Percentiles rank a stretch among this genome's conserved stretches.
Evolutionary conservation across 2,329 filamentous ascomycete genomes (phyloP).

Genomic region (Cryphonectria radicalis): DNA sequence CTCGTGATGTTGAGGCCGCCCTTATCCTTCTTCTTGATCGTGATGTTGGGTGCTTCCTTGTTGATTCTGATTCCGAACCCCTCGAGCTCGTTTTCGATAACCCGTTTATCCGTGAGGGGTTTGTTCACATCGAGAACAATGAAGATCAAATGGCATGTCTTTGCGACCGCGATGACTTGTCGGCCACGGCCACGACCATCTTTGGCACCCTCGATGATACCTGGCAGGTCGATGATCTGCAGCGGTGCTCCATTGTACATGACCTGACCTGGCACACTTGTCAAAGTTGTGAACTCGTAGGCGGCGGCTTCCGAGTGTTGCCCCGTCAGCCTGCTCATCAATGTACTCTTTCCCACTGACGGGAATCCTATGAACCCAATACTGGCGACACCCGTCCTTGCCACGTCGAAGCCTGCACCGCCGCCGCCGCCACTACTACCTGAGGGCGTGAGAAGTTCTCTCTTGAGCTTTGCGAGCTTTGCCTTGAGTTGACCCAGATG

Average conservation of each 20-base stretch:
- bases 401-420: constrained; percentile 93
- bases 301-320: constrained; percentile 97
- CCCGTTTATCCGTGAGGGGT: constrained; percentile 91
- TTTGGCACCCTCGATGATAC: constrained; percentile 98
- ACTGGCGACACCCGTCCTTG: constrained; percentile 94
- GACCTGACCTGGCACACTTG: constrained; percentile 95
- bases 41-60: constrained; percentile 95
- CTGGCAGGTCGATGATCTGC: constrained; percentile 96
- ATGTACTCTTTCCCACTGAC: constrained; percentile 96
- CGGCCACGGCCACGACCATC: constrained; percentile 96
- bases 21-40: constrained; percentile 99
- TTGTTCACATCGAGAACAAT: constrained; percentile 99
- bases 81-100: constrained; percentile 94
- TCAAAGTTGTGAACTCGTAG: constrained; percentile 98
- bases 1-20: constrained; percentile 95
- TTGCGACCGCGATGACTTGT: constrained; percentile 98
- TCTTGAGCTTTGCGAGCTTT: constrained; percentile 96
- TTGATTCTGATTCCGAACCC: constrained; percentile 98
- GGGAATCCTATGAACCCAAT: constrained; percentile 98
- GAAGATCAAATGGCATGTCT: constrained; percentile 98
- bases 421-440: constrained; percentile 81
- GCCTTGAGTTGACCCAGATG: constrained; percentile 97
- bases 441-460: constrained; percentile 86
- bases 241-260: constrained; percentile 94
- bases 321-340: constrained; percentile 93